Base-by-base conservation (phyloP, 179 eudicot species). In the Silene noctiflora region DNA sequence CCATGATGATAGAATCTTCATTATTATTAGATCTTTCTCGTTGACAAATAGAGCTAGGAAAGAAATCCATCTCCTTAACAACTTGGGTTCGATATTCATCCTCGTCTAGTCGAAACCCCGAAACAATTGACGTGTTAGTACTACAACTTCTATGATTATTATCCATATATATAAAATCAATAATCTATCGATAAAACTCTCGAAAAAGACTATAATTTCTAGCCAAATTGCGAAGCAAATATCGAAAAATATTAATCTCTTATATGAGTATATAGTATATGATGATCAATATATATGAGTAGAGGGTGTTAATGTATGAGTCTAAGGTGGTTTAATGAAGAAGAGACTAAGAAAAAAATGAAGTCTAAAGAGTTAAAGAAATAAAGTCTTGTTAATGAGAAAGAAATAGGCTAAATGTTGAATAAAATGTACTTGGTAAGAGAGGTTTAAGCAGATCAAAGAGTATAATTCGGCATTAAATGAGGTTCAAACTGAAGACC, bases 41-140 rank as follows among this genome's bases (percentile, higher is more conserved):
- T 13, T 42, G 33, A 63, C 10, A n/a, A 11, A 51, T 27, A 24
- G 77, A 80, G 42, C 74, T 46, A 22, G 75, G 55, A 29, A 87
- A 87, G 77, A 85, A 87, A 73, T 85, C 85, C 89, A 87, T 76
- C 77, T 84, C 89, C 53, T 63, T 76, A 42, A 86, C 67, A 63
- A 65, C 71, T 70, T 75, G 76, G 35, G 63, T 80, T 27, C 59
- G 76, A 55, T 59, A 27, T 20, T 66, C 80, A 51, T 75, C 55
- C 6, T 59, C 74, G 24, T 44, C 65, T 20, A 12, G 33, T 60
- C 70, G 14, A 71, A 71, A 71, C 17, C 64, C 46, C 46, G 75
- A 17, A 4, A 55, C n/a, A 14, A 16, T 53, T 16, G 63, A 25
- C 4, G 48, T 21, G 27, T n/a, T 55, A 9, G 14, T 48, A 35